These are phyloP conservation scores for Jamesozyma jinghongensis DNA, from an alignment of 805 yeast genomes.

Conservation along the genomic window DNA sequence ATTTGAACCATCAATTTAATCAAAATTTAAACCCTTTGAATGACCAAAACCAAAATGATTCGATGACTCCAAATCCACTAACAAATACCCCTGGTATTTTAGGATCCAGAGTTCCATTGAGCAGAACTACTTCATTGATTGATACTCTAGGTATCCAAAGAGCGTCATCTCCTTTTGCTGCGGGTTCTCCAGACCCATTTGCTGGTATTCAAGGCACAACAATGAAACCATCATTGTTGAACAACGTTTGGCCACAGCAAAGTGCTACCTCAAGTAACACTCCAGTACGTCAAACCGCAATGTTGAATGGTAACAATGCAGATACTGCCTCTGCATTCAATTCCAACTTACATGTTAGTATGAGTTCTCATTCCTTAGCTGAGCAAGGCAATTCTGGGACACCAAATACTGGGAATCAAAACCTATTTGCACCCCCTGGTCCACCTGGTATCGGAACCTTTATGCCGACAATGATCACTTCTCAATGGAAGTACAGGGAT, in stretches of 20 bases:
- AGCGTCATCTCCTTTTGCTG: slow-evolving; percentile 16
- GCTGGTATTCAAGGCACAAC: neutral
- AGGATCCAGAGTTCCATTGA: slow-evolving; percentile 2
- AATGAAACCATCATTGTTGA: neutral
- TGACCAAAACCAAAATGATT: neutral
- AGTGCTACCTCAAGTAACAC: neutral
- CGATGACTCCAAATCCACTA: neutral
- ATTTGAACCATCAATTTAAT: neutral
- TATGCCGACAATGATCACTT: slow-evolving; percentile 15
- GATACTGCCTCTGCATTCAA: neutral
- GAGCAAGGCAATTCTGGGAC: neutral
- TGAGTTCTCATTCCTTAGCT: neutral
- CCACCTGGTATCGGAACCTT: slow-evolving; percentile 3
- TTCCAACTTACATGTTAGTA: neutral
- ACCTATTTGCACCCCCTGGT: neutral
- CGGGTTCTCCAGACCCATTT: neutral
- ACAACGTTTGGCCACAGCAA: neutral
- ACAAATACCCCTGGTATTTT: neutral
- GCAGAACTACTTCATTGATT: slow-evolving; percentile 19
- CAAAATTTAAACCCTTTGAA: neutral
- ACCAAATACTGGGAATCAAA: neutral
- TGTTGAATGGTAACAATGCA: neutral
- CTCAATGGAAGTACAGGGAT: slow-evolving; percentile 72
- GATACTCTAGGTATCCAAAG: slow-evolving; percentile 23
- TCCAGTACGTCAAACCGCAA: neutral